A percentile compares a stretch with the other conserved stretches of the same genome.
These are phyloP conservation scores for Leishmania aethiopica DNA, from an alignment of 208 protist species.

Conservation along the genomic window DNA sequence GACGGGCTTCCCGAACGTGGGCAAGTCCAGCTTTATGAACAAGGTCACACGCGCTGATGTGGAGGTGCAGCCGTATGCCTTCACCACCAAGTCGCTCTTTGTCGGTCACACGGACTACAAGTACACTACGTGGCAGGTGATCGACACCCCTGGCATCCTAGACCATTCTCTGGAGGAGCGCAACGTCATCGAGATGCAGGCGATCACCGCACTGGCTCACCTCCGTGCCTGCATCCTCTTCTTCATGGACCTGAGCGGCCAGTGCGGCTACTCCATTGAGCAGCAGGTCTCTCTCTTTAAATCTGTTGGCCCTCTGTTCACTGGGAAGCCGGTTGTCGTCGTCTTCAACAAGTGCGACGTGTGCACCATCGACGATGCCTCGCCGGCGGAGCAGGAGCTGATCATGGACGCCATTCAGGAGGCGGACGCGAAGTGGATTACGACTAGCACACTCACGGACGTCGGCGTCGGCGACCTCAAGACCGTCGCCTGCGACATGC, in stretches of 20 bases:
- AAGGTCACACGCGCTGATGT: slow-evolving; percentile 99
- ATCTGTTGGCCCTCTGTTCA: slow-evolving; percentile 98
- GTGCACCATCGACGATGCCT: slow-evolving; percentile 90
- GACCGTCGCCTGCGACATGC: slow-evolving; percentile 94
- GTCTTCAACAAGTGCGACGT: slow-evolving; percentile 99
- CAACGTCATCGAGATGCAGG: slow-evolving; percentile 99
- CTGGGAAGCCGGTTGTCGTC: slow-evolving; percentile 99
- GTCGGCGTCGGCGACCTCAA: slow-evolving; percentile 94
- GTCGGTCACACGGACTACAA: slow-evolving; percentile 99
- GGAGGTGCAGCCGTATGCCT: slow-evolving; percentile 99
- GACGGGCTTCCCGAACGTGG: slow-evolving; percentile 99
- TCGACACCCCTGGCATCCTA: slow-evolving; percentile 99
- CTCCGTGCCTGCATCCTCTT: slow-evolving; percentile 98
- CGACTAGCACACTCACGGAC: slow-evolving; percentile 96
- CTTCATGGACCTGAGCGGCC: slow-evolving; percentile 99
- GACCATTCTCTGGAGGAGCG: slow-evolving; percentile 99
- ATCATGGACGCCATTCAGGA: slow-evolving; percentile 89
- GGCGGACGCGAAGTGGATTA: slow-evolving; percentile 86
- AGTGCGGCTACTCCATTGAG: slow-evolving; percentile 98
- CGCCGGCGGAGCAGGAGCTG: slow-evolving; percentile 79
- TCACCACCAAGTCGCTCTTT: slow-evolving; percentile 99
- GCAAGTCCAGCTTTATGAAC: slow-evolving; percentile 99
- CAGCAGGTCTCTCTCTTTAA: slow-evolving; percentile 98
- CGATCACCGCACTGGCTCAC: slow-evolving; percentile 99
- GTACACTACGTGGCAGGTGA: slow-evolving; percentile 99